Evolutionary conservation across 495 filamentous ascomycete species (phyloP).

Genomic region (Letharia columbiana): DNA sequence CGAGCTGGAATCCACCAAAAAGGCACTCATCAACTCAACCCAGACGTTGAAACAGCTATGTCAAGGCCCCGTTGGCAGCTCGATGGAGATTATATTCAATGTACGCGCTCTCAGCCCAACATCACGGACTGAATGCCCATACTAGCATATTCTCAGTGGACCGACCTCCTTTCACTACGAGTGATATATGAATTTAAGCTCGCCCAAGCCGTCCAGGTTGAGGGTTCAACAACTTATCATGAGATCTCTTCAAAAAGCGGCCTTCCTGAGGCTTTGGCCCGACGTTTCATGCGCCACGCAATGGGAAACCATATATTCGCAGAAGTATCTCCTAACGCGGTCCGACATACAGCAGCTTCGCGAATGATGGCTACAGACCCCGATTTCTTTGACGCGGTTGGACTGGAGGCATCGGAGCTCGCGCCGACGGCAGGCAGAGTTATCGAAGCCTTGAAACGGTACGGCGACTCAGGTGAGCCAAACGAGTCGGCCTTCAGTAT

Average conservation of each 20-base stretch:
- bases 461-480: conserved; percentile 24
- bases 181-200: conserved; percentile 30
- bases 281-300: conserved; percentile 24
- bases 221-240: conserved; percentile 35
- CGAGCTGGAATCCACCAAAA: neutral
- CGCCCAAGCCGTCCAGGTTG: conserved; percentile 25
- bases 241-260: conserved; percentile 30
- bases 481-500: conserved; percentile 24
- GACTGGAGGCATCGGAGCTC: conserved; percentile 5
- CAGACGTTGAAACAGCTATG: conserved; percentile 10
- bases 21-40: conserved; percentile 5
- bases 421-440: neutral
- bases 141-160: neutral
- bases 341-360: conserved; percentile 46
- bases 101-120: neutral
- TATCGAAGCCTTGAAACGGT: conserved; percentile 26
- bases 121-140: neutral
- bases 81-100: neutral
- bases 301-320: conserved; percentile 43
- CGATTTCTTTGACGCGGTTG: neutral
- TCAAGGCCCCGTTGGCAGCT: neutral
- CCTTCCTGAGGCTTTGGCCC: conserved; percentile 19
- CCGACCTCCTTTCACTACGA: conserved; percentile 18
- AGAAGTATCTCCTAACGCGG: conserved; percentile 39
- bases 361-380: conserved; percentile 28